Evolutionary conservation across 805 yeast species (phyloP), one percentile per base, ranked within the genome.

Genomic region (Metschnikowia lachancei): DNA sequence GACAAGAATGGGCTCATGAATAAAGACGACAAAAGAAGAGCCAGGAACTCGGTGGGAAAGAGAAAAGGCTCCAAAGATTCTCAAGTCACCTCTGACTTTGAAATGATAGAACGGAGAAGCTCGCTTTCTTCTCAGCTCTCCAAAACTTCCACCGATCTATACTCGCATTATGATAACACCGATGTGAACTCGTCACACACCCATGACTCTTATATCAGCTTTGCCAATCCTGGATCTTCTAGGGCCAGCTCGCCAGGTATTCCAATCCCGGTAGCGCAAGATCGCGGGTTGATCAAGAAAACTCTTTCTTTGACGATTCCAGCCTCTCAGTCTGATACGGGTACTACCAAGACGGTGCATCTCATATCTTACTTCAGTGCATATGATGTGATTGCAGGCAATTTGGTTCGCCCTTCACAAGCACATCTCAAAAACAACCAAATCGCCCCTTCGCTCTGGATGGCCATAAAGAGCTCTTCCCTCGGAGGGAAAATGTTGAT

Each of bases 281-380:
- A 50, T 37, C 36, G 47, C 37, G 96, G 96, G 0, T 72, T 91
- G 38, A 80, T 89, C 49, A 91, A 91, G 63, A 89, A 90, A 63
- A 87, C 97, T 0, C 69, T 89, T 50, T 80, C 89, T 1, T 71
- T 88, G 20, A 76, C 81, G n/a, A 64, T 85, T 13, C 63, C 47
- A 1, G 41, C 37, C 10, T 8, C 65, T 18, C 65, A 66, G 17
- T 42, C 46, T 4, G 58, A 59, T 24, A 54, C 56, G 26, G 58
- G 56, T 4, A 63, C 55, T 35, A 62, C 60, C 37, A 77, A 75
- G 55, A 78, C 85, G 3, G 67, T 83, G 39, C 97, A 92, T 59
- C 65, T 91, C 46, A 81, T 91, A 2, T 81, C 91, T 8, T 91
- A 91, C 64, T 91, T 88, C 61, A 70, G 78, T 26, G 83, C 89